Evolutionary conservation across 352 stramenopile species (phyloP).

Genomic region (Phytophthora pluvialis): DNA sequence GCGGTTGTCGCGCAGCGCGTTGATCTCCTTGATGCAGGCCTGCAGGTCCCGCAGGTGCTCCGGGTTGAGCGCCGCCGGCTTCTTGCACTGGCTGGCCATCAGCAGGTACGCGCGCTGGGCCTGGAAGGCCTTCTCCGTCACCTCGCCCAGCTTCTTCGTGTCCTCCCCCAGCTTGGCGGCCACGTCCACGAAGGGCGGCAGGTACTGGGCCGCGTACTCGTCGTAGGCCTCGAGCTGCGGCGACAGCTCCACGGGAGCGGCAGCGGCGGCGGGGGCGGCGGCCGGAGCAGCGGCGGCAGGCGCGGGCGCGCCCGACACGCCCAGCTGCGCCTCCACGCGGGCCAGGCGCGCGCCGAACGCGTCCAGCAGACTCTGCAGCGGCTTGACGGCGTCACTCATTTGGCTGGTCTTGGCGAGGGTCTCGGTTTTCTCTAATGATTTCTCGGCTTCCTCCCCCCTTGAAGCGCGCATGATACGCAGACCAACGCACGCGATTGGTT

Average conservation of each 20-base stretch:
- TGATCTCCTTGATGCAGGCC: conserved; percentile 81
- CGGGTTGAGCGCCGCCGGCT: conserved; percentile 78
- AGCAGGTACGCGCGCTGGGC: conserved; percentile 93
- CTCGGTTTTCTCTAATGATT: conserved; percentile 32
- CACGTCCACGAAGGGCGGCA: conserved; percentile 85
- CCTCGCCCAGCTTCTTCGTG: conserved; percentile 76
- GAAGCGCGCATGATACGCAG: conserved; percentile 16
- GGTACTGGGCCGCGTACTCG: conserved; percentile 79
- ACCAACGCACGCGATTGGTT: conserved; percentile 8
- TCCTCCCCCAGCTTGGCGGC: conserved; percentile 86
- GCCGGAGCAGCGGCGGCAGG: conserved; percentile 14
- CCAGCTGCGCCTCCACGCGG: conserved; percentile 78
- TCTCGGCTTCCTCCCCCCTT: conserved; percentile 18
- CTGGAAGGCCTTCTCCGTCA: conserved; percentile 90
- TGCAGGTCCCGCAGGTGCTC: conserved; percentile 80
- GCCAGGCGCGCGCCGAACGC: conserved; percentile 79
- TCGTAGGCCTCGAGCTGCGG: conserved; percentile 91
- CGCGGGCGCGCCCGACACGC: conserved; percentile 43
- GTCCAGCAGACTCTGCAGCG: conserved; percentile 85
- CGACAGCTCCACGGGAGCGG: conserved; percentile 49
- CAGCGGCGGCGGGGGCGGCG: conserved; percentile 2
- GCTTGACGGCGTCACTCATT: conserved; percentile 77
- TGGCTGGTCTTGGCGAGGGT: conserved; percentile 15
- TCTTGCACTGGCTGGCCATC: conserved; percentile 94
- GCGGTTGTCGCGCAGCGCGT: conserved; percentile 80